phyloP scores from a whole-genome alignment of 108 stramenopile genomes.

The Cyclotella sp. region DNA sequence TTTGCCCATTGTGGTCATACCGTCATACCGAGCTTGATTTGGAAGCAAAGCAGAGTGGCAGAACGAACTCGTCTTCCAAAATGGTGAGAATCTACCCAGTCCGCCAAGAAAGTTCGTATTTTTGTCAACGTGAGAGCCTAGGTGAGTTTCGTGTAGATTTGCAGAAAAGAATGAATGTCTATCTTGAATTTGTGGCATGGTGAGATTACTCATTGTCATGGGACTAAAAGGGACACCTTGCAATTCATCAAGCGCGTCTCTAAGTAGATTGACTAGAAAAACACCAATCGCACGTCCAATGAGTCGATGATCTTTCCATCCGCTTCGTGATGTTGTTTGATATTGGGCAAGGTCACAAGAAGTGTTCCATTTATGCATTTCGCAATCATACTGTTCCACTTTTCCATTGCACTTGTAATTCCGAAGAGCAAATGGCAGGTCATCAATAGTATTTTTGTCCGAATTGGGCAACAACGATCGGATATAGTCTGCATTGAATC shows the following conservation, averaged over 20 bases:
- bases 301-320: constrained; percentile 26
- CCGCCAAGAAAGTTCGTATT: constrained; percentile 15
- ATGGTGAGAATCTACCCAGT: constrained; percentile 11
- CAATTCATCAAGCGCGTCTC: constrained; percentile 18
- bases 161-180: neutral
- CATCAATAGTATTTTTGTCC: neutral
- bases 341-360: constrained; percentile 2
- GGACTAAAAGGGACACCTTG: neutral
- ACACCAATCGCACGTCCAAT: constrained; percentile 19
- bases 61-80: constrained; percentile 17
- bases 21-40: constrained; percentile 26
- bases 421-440: neutral
- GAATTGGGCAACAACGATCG: constrained; percentile 7
- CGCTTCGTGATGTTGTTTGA: constrained; percentile 5
- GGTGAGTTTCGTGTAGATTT: neutral
- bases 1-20: constrained; percentile 5
- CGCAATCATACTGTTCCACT: constrained; percentile 11
- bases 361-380: constrained; percentile 8
- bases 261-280: constrained; percentile 6
- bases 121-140: neutral
- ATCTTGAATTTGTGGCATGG: constrained; percentile 1
- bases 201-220: neutral
- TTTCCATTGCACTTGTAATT: constrained; percentile 21
- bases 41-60: constrained; percentile 28
- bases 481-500: constrained; percentile 1